phyloP scores from a whole-genome alignment of 768 basidiomycete species.

The Agrocybe pediades region DNA sequence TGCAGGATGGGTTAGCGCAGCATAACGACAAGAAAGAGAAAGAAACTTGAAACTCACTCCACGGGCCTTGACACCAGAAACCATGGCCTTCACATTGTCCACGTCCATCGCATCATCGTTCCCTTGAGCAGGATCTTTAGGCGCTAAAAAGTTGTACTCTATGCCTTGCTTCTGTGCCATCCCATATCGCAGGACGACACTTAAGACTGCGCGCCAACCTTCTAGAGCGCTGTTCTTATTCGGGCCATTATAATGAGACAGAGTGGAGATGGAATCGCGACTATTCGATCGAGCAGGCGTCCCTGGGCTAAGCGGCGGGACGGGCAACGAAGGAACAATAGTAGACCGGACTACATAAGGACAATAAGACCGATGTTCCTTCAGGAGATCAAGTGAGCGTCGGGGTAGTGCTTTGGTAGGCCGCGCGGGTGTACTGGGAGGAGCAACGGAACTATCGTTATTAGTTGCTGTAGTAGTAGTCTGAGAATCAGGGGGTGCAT shows the following conservation, averaged over 20 bases:
- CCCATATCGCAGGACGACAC: slow-evolving; percentile 66
- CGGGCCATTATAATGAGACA: slow-evolving; percentile 29
- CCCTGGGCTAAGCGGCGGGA: slow-evolving; percentile 26
- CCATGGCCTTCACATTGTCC: slow-evolving; percentile 71
- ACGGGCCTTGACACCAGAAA: slow-evolving; percentile 70
- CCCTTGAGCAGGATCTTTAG: slow-evolving; percentile 15
- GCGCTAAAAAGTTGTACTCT: slow-evolving; percentile 30
- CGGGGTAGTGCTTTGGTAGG: slow-evolving; percentile 32
- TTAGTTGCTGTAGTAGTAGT: not conserved
- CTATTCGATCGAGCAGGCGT: slow-evolving; percentile 16
- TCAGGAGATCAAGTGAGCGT: slow-evolving; percentile 71
- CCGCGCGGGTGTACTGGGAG: slow-evolving; percentile 19
- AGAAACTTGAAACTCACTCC: slow-evolving; percentile 53
- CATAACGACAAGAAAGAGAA: not conserved
- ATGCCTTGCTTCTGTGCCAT: slow-evolving; percentile 55
- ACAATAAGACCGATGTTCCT: slow-evolving; percentile 84
- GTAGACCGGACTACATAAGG: slow-evolving; percentile 81
- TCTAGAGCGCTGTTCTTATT: slow-evolving; percentile 44
- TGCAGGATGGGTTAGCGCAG: slow-evolving; percentile 25
- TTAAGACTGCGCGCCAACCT: slow-evolving; percentile 82
- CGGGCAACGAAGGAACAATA: slow-evolving; percentile 55
- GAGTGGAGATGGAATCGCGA: slow-evolving; percentile 29
- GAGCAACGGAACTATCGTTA: slow-evolving; percentile 2
- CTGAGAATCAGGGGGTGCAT: not conserved
- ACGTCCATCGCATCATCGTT: slow-evolving; percentile 32